Conservation (phyloP, 441 rosid genomes). For the Euphorbia schlechtendalii region DNA sequence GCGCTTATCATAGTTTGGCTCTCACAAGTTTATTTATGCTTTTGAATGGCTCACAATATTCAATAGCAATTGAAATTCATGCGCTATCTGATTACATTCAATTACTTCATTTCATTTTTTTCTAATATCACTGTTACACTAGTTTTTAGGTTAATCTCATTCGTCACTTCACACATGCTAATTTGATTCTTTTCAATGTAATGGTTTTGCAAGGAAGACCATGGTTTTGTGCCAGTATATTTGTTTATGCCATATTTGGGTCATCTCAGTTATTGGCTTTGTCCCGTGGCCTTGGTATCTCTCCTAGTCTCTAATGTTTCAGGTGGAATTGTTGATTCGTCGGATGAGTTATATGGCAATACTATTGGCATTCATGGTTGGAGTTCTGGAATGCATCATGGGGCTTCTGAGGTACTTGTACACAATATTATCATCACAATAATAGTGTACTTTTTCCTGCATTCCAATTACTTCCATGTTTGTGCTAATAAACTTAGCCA, state of each 20-base stretch:
- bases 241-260: constrained; percentile 76
- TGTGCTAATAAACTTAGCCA: not conserved
- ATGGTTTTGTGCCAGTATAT: constrained; percentile 84
- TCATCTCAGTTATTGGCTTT: constrained; percentile 96
- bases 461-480: not conserved
- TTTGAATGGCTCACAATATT: not conserved
- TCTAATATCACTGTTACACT: no score
- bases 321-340: constrained; percentile 55
- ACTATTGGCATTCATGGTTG: constrained; percentile 81
- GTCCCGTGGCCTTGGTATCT: constrained; percentile 96
- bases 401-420: constrained; percentile 67
- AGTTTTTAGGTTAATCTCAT: no score
- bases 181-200: constrained; percentile 13
- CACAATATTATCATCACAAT: constrained; percentile 8
- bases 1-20: constrained; percentile 88
- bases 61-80: not conserved
- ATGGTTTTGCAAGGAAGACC: constrained; percentile 49
- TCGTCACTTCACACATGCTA: not conserved
- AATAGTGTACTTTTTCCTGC: not conserved
- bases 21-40: constrained; percentile 48
- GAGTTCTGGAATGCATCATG: constrained; percentile 78
- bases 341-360: constrained; percentile 74
- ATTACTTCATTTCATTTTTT: no score
- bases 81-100: no score
- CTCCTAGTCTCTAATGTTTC: constrained; percentile 85